Evolutionary conservation across 2,329 filamentous ascomycete species (phyloP).

Genomic region (Ceratocystis cacaofunesta): DNA sequence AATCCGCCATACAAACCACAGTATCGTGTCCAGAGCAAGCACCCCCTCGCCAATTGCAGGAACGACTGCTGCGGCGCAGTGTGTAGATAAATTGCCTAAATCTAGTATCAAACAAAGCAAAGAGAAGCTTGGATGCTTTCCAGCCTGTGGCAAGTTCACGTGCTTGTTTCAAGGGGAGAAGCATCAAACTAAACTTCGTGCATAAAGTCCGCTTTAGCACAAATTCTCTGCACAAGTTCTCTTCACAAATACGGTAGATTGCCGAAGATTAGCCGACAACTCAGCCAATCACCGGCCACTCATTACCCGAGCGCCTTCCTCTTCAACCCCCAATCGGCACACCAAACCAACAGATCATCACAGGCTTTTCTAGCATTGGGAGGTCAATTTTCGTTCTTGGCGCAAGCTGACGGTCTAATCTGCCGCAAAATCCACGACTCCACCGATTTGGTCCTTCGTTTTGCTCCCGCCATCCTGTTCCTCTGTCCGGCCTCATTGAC

Average conservation of each 20-base stretch:
- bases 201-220: background rate
- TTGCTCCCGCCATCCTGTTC: background rate
- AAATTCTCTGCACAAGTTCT: background rate
- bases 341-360: background rate
- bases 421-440: background rate
- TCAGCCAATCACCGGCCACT: background rate
- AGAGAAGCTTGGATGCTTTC: background rate
- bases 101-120: background rate
- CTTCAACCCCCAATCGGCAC: background rate
- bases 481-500: background rate
- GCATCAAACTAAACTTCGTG: background rate
- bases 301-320: constrained; percentile 4
- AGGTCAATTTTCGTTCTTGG: background rate
- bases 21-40: background rate
- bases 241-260: too few relatives aligned
- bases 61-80: constrained; percentile 2
- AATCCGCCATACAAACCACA: background rate
- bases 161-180: background rate
- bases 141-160: background rate
- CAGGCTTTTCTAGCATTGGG: background rate
- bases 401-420: background rate
- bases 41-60: background rate
- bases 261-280: background rate
- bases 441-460: background rate
- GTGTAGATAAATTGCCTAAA: background rate